Evolutionary conservation across 352 stramenopile genomes (phyloP).

Genomic region (Globisporangium takayamanum): DNA sequence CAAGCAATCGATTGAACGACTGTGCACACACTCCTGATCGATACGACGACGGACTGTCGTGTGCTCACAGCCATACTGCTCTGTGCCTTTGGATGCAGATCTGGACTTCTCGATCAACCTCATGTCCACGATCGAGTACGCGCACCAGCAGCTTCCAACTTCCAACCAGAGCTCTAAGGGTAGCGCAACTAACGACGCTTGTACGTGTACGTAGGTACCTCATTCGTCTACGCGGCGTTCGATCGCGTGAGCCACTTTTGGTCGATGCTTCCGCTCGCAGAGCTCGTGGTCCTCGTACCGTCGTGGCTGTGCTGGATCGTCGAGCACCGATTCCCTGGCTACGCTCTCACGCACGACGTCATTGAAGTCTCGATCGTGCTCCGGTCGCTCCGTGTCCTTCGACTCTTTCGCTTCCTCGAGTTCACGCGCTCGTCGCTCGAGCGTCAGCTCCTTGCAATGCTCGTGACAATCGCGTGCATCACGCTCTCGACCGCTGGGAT

Average conservation of each 20-base stretch:
- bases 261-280: constrained; percentile 41
- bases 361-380: constrained; percentile 31
- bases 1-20: too few relatives aligned
- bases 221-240: constrained; percentile 48
- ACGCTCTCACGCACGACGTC: constrained; percentile 3
- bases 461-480: constrained; percentile 68
- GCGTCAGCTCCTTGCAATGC: constrained; percentile 48
- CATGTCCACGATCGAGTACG: constrained; percentile 68
- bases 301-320: constrained; percentile 30
- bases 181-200: background rate
- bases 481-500: constrained; percentile 61
- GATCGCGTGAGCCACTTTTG: constrained; percentile 55
- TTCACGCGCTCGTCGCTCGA: constrained; percentile 72
- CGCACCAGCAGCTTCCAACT: background rate
- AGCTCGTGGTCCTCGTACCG: constrained; percentile 56
- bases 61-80: background rate
- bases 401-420: constrained; percentile 63
- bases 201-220: constrained; percentile 24
- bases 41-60: background rate
- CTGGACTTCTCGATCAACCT: constrained; percentile 55
- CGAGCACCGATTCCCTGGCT: constrained; percentile 6
- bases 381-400: constrained; percentile 55
- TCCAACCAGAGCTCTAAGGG: too few relatives aligned
- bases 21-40: background rate
- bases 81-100: constrained; percentile 14